Evolutionary conservation across 805 yeast species (phyloP).

Genomic region (Teunomyces funiuensis): DNA sequence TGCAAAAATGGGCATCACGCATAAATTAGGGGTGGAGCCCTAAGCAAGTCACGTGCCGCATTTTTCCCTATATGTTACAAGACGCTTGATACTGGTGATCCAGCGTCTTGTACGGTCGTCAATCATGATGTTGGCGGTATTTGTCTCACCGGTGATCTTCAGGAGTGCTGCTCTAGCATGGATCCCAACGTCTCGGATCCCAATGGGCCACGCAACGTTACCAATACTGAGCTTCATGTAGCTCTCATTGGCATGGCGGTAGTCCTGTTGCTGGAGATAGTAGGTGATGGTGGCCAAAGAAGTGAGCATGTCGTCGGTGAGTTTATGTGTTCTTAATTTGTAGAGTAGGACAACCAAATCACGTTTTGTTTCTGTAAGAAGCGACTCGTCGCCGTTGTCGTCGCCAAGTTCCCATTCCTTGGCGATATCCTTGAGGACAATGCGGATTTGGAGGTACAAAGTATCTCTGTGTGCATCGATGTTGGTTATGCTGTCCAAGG

Average conservation of each 20-base stretch:
- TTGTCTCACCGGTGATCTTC: constrained; percentile 50
- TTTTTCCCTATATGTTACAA: constrained; percentile 54
- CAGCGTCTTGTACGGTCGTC: constrained; percentile 74
- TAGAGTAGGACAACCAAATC: constrained; percentile 54
- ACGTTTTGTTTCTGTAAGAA: constrained; percentile 35
- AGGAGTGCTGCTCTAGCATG: constrained; percentile 69
- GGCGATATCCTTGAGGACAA: constrained; percentile 47
- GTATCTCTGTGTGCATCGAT: constrained; percentile 20
- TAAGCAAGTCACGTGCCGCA: not conserved
- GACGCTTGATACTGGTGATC: constrained; percentile 72
- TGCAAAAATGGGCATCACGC: not conserved
- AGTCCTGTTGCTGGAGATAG: constrained; percentile 57
- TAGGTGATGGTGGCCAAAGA: constrained; percentile 60
- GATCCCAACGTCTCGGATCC: constrained; percentile 75
- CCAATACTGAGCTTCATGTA: constrained; percentile 81
- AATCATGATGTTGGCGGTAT: constrained; percentile 70
- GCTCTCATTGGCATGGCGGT: constrained; percentile 57
- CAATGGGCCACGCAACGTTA: constrained; percentile 91
- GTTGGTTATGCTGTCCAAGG: constrained; percentile 8
- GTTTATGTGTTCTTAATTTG: constrained; percentile 30
- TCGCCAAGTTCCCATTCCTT: constrained; percentile 37
- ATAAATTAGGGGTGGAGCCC: constrained; percentile 1
- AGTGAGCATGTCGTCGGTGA: constrained; percentile 48
- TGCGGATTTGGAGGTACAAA: constrained; percentile 43
- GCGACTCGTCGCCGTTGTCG: constrained; percentile 11